Evolutionary conservation across 768 basidiomycete genomes (phyloP).

Genomic region (Leucogyrophana mollusca): DNA sequence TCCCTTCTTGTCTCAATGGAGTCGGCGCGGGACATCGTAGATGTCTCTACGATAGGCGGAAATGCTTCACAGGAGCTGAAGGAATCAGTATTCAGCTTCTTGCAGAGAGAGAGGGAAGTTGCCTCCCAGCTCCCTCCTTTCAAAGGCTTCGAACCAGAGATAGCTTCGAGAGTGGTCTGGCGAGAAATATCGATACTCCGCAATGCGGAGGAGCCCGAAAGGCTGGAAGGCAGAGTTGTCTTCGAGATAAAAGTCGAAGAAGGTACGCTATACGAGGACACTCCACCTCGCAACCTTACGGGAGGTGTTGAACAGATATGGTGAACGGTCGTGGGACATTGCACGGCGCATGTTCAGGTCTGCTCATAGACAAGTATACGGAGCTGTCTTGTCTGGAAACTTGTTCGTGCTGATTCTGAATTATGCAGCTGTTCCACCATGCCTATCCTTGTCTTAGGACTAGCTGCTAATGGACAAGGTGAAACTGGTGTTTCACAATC

Average conservation of each 20-base stretch:
- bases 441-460: conserved; percentile 35
- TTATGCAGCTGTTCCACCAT: conserved; percentile 47
- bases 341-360: conserved; percentile 57
- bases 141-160: conserved; percentile 20
- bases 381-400: background rate
- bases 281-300: background rate
- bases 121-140: conserved; percentile 6
- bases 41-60: conserved; percentile 22
- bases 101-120: conserved; percentile 10
- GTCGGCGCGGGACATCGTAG: conserved; percentile 1
- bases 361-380: conserved; percentile 50
- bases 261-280: conserved; percentile 28
- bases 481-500: conserved; percentile 47
- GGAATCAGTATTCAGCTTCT: conserved; percentile 18
- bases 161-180: conserved; percentile 26
- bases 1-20: too few relatives aligned
- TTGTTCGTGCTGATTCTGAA: background rate
- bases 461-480: conserved; percentile 26
- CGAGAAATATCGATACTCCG: conserved; percentile 41
- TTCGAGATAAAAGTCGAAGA: conserved; percentile 40
- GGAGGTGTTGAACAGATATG: conserved; percentile 45
- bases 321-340: conserved; percentile 45
- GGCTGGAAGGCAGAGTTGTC: conserved; percentile 45
- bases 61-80: conserved; percentile 28
- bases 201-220: conserved; percentile 44